These are phyloP conservation scores for Fusarium sp. DNA, from an alignment of 2,329 filamentous ascomycete genomes.

Conservation along the genomic window DNA sequence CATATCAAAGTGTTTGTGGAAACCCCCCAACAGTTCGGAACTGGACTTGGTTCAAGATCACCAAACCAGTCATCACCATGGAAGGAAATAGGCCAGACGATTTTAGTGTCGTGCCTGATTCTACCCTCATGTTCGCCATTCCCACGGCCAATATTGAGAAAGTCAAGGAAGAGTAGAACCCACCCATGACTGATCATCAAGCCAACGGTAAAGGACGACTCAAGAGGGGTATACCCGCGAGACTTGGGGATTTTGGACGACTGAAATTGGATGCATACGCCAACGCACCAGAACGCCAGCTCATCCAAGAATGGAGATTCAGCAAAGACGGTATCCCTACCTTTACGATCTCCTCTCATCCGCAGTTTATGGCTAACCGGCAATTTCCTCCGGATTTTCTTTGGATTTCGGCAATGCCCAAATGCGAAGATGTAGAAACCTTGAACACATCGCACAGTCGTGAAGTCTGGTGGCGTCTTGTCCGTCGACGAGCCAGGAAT, in stretches of 20 bases:
- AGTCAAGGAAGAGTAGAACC: constrained; percentile 41
- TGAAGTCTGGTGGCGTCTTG: constrained; percentile 28
- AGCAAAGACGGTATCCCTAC: constrained; percentile 43
- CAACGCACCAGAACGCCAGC: constrained; percentile 13
- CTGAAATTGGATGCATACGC: constrained; percentile 18
- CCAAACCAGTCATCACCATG: constrained; percentile 32
- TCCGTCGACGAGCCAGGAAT: constrained; percentile 8
- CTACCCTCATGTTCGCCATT: constrained; percentile 39
- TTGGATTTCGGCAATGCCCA: constrained; percentile 3
- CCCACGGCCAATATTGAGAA: constrained; percentile 35
- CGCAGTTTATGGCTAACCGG: background rate
- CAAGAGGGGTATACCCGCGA: background rate
- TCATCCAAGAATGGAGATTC: constrained; percentile 34
- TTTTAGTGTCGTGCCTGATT: constrained; percentile 16
- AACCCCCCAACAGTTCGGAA: constrained; percentile 4
- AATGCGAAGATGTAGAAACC: background rate
- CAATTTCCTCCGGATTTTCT: constrained; percentile 36
- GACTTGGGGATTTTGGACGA: constrained; percentile 29
- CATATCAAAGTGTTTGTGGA: background rate
- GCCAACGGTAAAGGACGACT: background rate
- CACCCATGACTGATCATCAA: constrained; percentile 21
- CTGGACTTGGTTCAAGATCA: constrained; percentile 46
- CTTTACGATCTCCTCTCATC: constrained; percentile 37
- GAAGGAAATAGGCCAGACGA: constrained; percentile 10
- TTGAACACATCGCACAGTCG: background rate